A percentile compares a stretch with the other conserved stretches of the same genome.
Evolutionary conservation across 495 filamentous ascomycete genomes (phyloP).

Genomic region (Talaromyces trachyspermus): DNA sequence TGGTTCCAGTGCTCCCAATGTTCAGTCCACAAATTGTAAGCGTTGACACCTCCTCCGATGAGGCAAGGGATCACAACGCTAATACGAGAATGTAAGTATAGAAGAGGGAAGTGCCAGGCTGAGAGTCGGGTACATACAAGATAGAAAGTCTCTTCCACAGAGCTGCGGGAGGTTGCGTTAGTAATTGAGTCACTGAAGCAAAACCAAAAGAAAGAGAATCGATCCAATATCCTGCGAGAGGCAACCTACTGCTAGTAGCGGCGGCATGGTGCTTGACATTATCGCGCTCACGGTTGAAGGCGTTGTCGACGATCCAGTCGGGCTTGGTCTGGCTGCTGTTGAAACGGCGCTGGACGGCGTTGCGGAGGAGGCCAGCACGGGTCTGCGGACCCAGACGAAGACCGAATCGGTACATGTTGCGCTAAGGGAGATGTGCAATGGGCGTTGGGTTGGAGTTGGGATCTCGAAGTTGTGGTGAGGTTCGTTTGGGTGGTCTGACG

Average conservation of each 20-base stretch:
- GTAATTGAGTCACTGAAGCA: constrained; percentile 11
- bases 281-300: constrained; percentile 78
- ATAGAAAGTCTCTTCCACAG: constrained; percentile 90
- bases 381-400: constrained; percentile 52
- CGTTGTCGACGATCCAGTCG: constrained; percentile 60
- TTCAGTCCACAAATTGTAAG: constrained; percentile 83
- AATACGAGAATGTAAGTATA: constrained; percentile 16
- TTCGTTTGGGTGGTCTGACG: constrained; percentile 4
- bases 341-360: constrained; percentile 58
- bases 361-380: constrained; percentile 49
- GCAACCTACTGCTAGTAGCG: constrained; percentile 62
- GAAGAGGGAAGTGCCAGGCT: constrained; percentile 6
- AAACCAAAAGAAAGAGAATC: background rate
- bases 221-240: too few relatives aligned
- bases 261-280: constrained; percentile 81
- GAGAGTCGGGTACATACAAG: constrained; percentile 54
- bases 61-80: constrained; percentile 66
- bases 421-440: constrained; percentile 32
- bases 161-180: constrained; percentile 48
- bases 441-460: background rate
- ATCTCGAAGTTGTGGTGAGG: background rate
- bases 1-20: constrained; percentile 95
- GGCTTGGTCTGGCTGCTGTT: constrained; percentile 47
- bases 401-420: constrained; percentile 50
- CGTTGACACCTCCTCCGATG: constrained; percentile 63